A percentile compares a stretch with the other conserved stretches of the same genome.
These are phyloP conservation scores for Boletus speciosus DNA, from an alignment of 768 basidiomycete species.

Conservation along the genomic window DNA sequence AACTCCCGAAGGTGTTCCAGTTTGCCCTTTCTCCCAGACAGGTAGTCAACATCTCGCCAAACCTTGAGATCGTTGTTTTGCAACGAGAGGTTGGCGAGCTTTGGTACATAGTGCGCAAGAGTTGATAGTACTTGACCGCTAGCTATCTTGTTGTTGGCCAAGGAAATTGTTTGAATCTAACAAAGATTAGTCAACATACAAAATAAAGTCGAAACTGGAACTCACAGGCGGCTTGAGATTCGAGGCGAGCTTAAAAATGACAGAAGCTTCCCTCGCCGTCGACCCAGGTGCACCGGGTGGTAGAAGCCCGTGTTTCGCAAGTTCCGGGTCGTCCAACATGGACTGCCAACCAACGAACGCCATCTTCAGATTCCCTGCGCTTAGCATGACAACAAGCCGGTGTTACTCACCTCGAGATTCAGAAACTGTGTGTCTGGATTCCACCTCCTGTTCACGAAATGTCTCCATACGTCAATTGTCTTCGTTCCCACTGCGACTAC, in stretches of 20 bases:
- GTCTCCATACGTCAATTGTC: constrained; percentile 67
- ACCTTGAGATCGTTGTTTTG: constrained; percentile 71
- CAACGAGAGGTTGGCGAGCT: constrained; percentile 73
- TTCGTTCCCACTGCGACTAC: constrained; percentile 30
- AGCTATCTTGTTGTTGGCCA: constrained; percentile 74
- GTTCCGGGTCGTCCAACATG: constrained; percentile 72
- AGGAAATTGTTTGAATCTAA: constrained; percentile 76
- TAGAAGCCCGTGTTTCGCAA: constrained; percentile 66
- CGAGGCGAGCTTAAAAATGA: constrained; percentile 85
- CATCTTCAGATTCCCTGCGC: neutral
- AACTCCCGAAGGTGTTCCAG: constrained; percentile 66
- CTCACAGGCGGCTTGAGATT: constrained; percentile 72
- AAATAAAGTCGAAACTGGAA: neutral
- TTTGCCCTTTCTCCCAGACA: constrained; percentile 56
- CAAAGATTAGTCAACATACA: neutral
- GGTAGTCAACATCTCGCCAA: constrained; percentile 67
- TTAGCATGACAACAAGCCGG: neutral
- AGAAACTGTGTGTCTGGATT: constrained; percentile 66
- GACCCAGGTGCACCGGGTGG: constrained; percentile 70
- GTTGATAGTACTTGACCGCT: constrained; percentile 56
- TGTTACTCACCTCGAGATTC: constrained; percentile 71
- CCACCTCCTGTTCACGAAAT: constrained; percentile 71
- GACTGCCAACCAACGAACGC: constrained; percentile 42
- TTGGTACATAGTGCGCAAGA: constrained; percentile 72
- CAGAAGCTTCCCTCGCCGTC: constrained; percentile 62